Evolutionary conservation across 768 basidiomycete species (phyloP).

Genomic region (Agrocybe chaxingu): DNA sequence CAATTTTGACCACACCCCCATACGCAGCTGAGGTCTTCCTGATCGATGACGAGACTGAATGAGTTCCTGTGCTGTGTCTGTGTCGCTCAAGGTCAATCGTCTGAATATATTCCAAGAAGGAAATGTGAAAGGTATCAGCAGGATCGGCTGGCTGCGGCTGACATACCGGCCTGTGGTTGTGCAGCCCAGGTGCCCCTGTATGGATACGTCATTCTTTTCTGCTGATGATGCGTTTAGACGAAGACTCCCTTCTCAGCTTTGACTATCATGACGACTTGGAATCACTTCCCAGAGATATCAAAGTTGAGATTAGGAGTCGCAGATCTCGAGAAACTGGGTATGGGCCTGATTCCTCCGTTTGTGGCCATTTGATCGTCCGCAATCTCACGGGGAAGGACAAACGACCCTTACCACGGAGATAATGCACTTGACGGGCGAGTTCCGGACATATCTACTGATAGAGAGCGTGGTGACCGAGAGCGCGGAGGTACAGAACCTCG

Average conservation of each 20-base stretch:
- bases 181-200: not conserved
- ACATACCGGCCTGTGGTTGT: not conserved
- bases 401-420: not conserved
- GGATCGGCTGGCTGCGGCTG: not conserved
- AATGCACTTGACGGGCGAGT: not conserved
- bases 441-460: not conserved
- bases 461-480: no score
- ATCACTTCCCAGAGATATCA: not conserved
- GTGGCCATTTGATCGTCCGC: not conserved
- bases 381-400: not conserved
- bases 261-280: no score
- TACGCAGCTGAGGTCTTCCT: not conserved
- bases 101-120: slow-evolving; percentile 8
- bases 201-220: not conserved
- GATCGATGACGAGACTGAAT: not conserved
- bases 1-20: not conserved
- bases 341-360: not conserved
- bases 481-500: no score
- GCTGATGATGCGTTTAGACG: no score
- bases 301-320: not conserved
- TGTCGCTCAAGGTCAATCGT: not conserved
- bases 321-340: not conserved
- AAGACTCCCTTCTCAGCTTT: no score
- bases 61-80: not conserved
- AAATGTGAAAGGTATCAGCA: slow-evolving; percentile 16